Conservation (phyloP, 148 eudicot genomes). For the Vaccinium corymbosum region DNA sequence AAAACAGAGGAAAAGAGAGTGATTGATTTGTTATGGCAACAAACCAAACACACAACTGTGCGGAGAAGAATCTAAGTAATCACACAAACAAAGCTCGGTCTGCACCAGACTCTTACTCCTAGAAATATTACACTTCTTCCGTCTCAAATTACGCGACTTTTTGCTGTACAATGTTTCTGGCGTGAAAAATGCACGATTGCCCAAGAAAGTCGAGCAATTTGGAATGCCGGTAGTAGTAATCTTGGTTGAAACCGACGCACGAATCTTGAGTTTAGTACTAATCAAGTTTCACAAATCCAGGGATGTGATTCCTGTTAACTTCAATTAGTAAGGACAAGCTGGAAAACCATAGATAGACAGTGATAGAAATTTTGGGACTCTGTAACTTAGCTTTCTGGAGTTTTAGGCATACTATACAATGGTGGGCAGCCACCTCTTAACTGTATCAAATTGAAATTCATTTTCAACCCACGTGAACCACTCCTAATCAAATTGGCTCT, state of each 20-base stretch:
- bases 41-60: neutral
- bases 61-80: neutral
- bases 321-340: neutral
- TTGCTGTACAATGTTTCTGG: no score
- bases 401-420: neutral
- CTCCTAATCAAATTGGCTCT: neutral
- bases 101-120: neutral
- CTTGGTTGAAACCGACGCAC: neutral
- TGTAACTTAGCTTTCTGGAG: neutral
- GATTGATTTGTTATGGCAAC: neutral
- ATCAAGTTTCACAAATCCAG: neutral
- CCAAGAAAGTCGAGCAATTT: no score
- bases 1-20: neutral
- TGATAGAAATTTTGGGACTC: neutral
- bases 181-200: no score
- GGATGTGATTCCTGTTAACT: neutral
- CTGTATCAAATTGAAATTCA: neutral
- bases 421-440: conserved; percentile 1
- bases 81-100: neutral
- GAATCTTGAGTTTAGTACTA: neutral
- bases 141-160: no score
- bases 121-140: no score
- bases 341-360: neutral
- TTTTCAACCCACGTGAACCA: neutral
- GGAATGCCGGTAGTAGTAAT: neutral